Percentiles rank a stretch among this genome's conserved stretches.
These are phyloP conservation scores for Coprinopsis marcescibilis DNA, from an alignment of 768 basidiomycete genomes.

Conservation along the genomic window DNA sequence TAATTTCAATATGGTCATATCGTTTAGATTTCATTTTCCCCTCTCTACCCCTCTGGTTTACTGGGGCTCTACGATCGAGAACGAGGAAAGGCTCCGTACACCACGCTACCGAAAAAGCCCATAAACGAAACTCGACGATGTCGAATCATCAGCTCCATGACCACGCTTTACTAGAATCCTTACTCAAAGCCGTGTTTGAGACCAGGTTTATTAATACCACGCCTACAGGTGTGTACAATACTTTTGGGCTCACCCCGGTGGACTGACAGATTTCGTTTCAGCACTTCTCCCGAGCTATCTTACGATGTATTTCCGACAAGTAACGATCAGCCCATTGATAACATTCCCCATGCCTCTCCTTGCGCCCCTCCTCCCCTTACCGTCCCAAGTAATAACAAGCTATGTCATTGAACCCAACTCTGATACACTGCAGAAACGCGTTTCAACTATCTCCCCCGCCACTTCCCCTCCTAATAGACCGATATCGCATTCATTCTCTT, in stretches of 20 bases:
- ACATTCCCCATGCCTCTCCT: constrained; percentile 67
- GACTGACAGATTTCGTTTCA: too few relatives aligned
- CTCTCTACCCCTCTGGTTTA: constrained; percentile 73
- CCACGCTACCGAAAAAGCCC: too few relatives aligned
- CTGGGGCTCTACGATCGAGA: constrained; percentile 55
- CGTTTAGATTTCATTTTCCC: constrained; percentile 73
- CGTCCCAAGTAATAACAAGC: constrained; percentile 36
- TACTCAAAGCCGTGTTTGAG: constrained; percentile 63
- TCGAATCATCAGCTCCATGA: constrained; percentile 44
- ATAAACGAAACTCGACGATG: too few relatives aligned
- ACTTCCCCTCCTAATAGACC: constrained; percentile 31
- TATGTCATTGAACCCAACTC: constrained; percentile 32
- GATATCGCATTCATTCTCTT: constrained; percentile 49
- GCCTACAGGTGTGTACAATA: constrained; percentile 49
- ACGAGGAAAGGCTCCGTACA: constrained; percentile 33
- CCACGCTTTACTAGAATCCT: constrained; percentile 62
- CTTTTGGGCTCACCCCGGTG: too few relatives aligned
- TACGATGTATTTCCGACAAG: constrained; percentile 65
- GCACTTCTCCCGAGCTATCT: constrained; percentile 67
- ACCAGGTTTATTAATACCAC: constrained; percentile 66
- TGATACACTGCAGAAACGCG: constrained; percentile 28
- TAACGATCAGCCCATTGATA: constrained; percentile 52
- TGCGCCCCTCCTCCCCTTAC: constrained; percentile 54
- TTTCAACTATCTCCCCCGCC: constrained; percentile 32
- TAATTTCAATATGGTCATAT: constrained; percentile 1